phyloP scores from a whole-genome alignment of 768 basidiomycete genomes.

The Coprinopsis sp. region DNA sequence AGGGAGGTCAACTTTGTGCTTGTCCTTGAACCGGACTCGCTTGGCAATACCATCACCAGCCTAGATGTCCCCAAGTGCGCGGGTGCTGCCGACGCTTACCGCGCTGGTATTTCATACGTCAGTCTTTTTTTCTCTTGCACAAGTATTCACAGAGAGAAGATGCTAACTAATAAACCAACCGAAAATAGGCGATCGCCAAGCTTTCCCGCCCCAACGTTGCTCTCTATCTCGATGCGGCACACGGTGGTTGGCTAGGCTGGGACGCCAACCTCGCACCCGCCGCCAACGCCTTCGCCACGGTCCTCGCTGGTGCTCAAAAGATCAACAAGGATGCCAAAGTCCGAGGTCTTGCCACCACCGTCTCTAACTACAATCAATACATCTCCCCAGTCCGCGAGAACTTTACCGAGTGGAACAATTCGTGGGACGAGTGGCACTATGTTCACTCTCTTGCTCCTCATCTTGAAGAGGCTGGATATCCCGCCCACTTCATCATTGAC shows the following conservation, averaged over 20 bases:
- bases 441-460: slow-evolving; percentile 25
- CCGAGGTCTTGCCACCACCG: slow-evolving; percentile 29
- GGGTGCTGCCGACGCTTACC: slow-evolving; percentile 25
- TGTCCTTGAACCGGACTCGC: slow-evolving; percentile 30
- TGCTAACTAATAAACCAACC: background rate
- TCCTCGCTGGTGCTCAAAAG: slow-evolving; percentile 22
- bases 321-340: slow-evolving; percentile 22
- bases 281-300: slow-evolving; percentile 25
- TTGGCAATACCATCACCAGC: slow-evolving; percentile 30
- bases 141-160: background rate
- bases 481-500: slow-evolving; percentile 34
- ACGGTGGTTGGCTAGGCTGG: slow-evolving; percentile 35
- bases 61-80: slow-evolving; percentile 25
- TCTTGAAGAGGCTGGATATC: slow-evolving; percentile 27
- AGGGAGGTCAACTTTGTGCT: slow-evolving; percentile 23
- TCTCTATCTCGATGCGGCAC: slow-evolving; percentile 25
- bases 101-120: slow-evolving; percentile 17
- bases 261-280: slow-evolving; percentile 27
- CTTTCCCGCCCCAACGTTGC: slow-evolving; percentile 13
- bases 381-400: slow-evolving; percentile 21
- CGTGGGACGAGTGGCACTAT: slow-evolving; percentile 30
- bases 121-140: background rate
- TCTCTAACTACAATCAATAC: slow-evolving; percentile 33
- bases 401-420: slow-evolving; percentile 21
- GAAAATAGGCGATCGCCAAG: slow-evolving; percentile 24